Base-by-base conservation (phyloP, 2,329 filamentous ascomycete genomes). In the Fusarium subglutinans region DNA sequence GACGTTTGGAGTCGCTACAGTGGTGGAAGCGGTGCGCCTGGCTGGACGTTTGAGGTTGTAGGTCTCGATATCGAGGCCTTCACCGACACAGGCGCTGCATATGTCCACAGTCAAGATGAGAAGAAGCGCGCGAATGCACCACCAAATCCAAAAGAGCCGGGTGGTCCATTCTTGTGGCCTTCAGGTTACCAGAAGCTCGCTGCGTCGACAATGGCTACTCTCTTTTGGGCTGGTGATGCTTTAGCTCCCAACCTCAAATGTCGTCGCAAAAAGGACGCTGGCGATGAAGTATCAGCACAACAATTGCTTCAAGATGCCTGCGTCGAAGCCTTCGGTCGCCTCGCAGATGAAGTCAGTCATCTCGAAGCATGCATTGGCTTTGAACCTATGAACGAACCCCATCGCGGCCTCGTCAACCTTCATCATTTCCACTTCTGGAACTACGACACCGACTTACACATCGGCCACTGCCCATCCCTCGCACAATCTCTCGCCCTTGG, bases 1-100 rank as follows among this genome's bases (percentile, higher is more conserved):
- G 83, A 85, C 48, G 83, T 84, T 17, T 85, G 83, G 83, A 84
- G 83, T 51, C 78, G 83, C 10, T 84, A 82, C 63, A 83, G 83
- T 37, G 83, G 83, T 15, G 83, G 83, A 1, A 84, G 83, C 48
- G 83, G 83, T 53, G 83, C 83, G 8, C 83, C 83, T 0, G 80
- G 81, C 13, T 85, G 83, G 83, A 84, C 83, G 0, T 84, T 85
- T 66, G 81, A 83, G 59, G 79, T 82, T 1, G 83, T 81, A 3
- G 83, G 83, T 2, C 79, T 85, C 4, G 81, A 85, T 61, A 77
- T 83, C 37, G 79, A 82, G 53, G 79, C 81, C 13, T 83, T 83
- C 62, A 79, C 78, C 28, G 78, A 79, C 4, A 80, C 78, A 13
- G 80, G 80, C 12, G 78, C 80, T 18, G 81, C 81, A 3, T 83